A percentile compares a stretch with the other conserved stretches of the same genome.
Conservation (phyloP, 805 yeast genomes). For the Cyberlindnera misumaiensis region DNA sequence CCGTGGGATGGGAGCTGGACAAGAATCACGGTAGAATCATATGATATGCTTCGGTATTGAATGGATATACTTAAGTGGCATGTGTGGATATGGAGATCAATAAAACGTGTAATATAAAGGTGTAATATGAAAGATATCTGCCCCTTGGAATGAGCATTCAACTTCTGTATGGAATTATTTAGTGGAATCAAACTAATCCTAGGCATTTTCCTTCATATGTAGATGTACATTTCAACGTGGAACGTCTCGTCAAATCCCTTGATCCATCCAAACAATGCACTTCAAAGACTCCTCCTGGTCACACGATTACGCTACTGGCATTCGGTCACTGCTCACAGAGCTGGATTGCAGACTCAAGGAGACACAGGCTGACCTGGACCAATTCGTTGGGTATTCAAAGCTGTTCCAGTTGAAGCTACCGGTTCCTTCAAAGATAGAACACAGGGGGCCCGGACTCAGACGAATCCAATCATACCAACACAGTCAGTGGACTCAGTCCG, state of each 20-base stretch:
- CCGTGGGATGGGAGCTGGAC: slow-evolving; percentile 62
- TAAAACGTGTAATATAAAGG: too few relatives aligned
- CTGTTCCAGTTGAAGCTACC: slow-evolving; percentile 5
- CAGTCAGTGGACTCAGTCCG: too few relatives aligned
- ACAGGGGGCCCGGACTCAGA: slow-evolving; percentile 1
- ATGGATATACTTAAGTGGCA: too few relatives aligned
- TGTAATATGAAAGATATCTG: too few relatives aligned
- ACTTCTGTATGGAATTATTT: too few relatives aligned
- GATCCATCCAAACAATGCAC: slow-evolving; percentile 1
- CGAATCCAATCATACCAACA: too few relatives aligned
- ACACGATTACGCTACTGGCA: slow-evolving; percentile 25
- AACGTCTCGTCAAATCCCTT: too few relatives aligned
- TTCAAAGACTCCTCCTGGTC: slow-evolving; percentile 25
- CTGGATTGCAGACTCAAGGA: slow-evolving; percentile 18
- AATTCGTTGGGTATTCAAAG: slow-evolving; percentile 16
- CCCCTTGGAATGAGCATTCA: too few relatives aligned
- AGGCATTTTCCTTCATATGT: too few relatives aligned
- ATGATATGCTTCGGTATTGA: slow-evolving; percentile 13
- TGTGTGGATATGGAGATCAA: too few relatives aligned
- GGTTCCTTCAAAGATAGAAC: background rate
- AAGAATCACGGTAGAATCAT: slow-evolving; percentile 46
- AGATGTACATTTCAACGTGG: too few relatives aligned
- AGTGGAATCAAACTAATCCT: too few relatives aligned
- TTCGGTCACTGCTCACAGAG: slow-evolving; percentile 15
- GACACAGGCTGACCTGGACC: slow-evolving; percentile 10